These are phyloP conservation scores for Orbilia javanica DNA, from an alignment of 2,329 filamentous ascomycete species.

Conservation along the genomic window DNA sequence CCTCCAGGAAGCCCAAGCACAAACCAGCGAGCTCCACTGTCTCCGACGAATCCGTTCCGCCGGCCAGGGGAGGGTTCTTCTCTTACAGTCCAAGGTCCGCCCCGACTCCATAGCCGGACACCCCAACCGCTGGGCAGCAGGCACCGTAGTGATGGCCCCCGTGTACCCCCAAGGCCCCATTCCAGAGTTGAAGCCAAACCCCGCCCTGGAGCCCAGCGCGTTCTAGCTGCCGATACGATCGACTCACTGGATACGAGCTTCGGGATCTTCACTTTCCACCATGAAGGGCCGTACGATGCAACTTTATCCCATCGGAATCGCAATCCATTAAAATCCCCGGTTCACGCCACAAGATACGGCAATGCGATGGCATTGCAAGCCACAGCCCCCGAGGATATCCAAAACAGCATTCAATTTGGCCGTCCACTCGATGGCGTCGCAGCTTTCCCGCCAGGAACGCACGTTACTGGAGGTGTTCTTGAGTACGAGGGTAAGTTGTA, in stretches of 20 bases:
- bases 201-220: constrained; percentile 16
- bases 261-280: constrained; percentile 56
- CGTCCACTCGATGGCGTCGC: constrained; percentile 59
- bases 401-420: constrained; percentile 50
- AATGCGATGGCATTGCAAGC: constrained; percentile 58
- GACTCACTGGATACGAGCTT: constrained; percentile 58
- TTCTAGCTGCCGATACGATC: constrained; percentile 50
- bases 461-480: constrained; percentile 36
- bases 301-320: constrained; percentile 53
- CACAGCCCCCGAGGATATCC: constrained; percentile 51
- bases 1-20: constrained; percentile 42
- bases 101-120: constrained; percentile 10
- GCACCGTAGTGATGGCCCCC: constrained; percentile 35
- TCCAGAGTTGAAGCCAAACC: constrained; percentile 28
- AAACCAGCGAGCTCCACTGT: constrained; percentile 4
- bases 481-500: constrained; percentile 53
- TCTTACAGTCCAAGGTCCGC: not conserved
- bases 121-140: constrained; percentile 33
- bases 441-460: constrained; percentile 55
- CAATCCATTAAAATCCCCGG: constrained; percentile 45
- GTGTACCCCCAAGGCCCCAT: constrained; percentile 23
- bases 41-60: constrained; percentile 53
- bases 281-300: constrained; percentile 59
- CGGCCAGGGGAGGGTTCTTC: constrained; percentile 3
- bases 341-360: constrained; percentile 57